Base-by-base conservation (phyloP, 768 basidiomycete genomes). In the Leccinum disarticulatum region DNA sequence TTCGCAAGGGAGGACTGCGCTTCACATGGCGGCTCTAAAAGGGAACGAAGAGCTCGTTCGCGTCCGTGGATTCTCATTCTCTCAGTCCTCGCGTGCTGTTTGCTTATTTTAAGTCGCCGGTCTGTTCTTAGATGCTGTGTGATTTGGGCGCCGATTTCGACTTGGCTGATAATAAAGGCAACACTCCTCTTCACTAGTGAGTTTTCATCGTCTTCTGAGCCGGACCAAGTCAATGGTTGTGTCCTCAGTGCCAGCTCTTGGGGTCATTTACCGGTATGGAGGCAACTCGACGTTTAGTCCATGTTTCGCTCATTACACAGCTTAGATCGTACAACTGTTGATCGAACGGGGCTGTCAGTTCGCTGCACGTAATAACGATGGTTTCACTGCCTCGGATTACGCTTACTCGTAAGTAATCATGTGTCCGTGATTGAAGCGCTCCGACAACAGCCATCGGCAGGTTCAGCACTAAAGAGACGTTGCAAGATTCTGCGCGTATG, bases 161-260 rank as follows among this genome's bases (percentile, higher is more conserved):
- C 75, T 75, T 98, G 54, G 81, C 94, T 11, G 95, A 98, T 77
- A 86, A 93, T 61, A 86, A 90, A 76, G 95, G 95, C 50, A 96
- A 97, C 67, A 92, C 93, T 1, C 87, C 95, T 33, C 76, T 98
- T 56, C 95, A 98, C 74, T 95, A 95, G 93, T 95, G 70, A 75
- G 91, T 78, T 33, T 13, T 47, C 19, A 4, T 35, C 54, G 54
- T 13, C 52, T 36, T 25, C 17, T 49, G 49, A 55, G 10, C 43
- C 52, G 48, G 52, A 30, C 47, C 55, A 49, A 61, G 52, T 55
- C 61, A 50, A 66, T 41, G 35, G 52, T 54, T 50, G 30, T 52
- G 25, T 52, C 60, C 58, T 31, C 64, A 94, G 92, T 73, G 91
- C 92, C 25, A 94, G 93, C 69, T 83, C 91, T 19, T 93, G 91